Evolutionary conservation across 176 grass and related monocot genomes (phyloP), one percentile per base, ranked within the genome.

Genomic region (Oryza officinalis): DNA sequence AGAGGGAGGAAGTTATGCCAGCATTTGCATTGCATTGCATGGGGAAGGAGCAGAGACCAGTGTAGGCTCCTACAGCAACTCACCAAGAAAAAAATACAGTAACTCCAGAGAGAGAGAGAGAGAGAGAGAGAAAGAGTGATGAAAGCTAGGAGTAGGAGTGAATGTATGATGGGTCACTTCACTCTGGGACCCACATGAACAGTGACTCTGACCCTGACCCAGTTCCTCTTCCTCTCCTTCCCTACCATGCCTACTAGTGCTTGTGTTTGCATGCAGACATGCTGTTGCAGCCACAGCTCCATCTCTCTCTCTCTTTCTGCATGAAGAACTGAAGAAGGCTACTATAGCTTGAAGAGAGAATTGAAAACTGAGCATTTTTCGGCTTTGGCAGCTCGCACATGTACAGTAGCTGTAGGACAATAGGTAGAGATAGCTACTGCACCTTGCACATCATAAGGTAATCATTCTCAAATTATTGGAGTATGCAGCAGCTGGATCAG

Each of bases 401-500:
- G 52, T 57, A 57, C 59, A 49, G 27, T 66, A 67, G 38, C 14
- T 60, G 68, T 33, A 60, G 59, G 70, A 31, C 30, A 66, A 76
- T 75, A 75, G 78, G 40, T 68, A 30, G 41, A 6, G 23, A 81
- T 33, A 72, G 25, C 59, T 65, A 83, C 81, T 25, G 13, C 20
- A 7, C 6, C 52, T 22, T 22, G 18, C 52, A 25, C 15, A 84
- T 84, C 61, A 84, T 76, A 76, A 76, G 63, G 31, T 67, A 65
- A 84, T 84, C 61, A 84, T 84, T 67, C 72, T 27, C 31, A n/a
- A 54, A 84, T 84, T 68, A 84, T 76, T 57, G 82, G 72, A 73
- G 17, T 6, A 30, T 72, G n/a, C 11, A 22, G 63, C 10, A 44
- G 11, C 43, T 63, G 57, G 22, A 54, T 6, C 12, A 10, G 80